These are phyloP conservation scores for Candolleomyces efflorescens DNA, from an alignment of 768 basidiomycete genomes.

Conservation along the genomic window DNA sequence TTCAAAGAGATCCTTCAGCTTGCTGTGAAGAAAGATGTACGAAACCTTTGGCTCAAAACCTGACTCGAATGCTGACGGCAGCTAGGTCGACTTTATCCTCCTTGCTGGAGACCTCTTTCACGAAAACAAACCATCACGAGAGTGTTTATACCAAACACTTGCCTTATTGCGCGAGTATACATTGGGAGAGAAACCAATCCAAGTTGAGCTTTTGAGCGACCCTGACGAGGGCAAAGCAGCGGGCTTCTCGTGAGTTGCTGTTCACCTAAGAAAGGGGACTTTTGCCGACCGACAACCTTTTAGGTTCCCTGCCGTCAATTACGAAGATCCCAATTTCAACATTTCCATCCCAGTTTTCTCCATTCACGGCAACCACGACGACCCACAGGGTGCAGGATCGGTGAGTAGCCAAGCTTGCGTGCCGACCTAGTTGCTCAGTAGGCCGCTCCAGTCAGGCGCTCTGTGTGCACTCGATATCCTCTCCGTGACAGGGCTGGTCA, in stretches of 20 bases:
- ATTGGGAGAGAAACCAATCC: conserved; percentile 82
- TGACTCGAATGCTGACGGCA: conserved; percentile 7
- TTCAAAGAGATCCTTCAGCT: conserved; percentile 92
- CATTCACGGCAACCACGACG: conserved; percentile 99
- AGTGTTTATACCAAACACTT: conserved; percentile 84
- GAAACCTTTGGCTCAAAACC: conserved; percentile 18
- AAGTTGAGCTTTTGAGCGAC: conserved; percentile 88
- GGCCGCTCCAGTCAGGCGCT: conserved; percentile 83
- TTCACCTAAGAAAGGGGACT: background rate
- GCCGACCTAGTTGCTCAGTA: background rate
- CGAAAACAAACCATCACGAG: conserved; percentile 92
- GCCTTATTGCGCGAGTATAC: conserved; percentile 90
- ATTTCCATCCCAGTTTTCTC: conserved; percentile 97
- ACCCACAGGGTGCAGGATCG: conserved; percentile 93
- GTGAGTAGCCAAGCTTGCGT: conserved; percentile 40
- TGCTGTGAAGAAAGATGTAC: conserved; percentile 82
- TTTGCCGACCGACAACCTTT: background rate
- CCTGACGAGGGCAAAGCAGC: conserved; percentile 85
- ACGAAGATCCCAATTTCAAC: conserved; percentile 95
- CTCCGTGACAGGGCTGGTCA: conserved; percentile 89
- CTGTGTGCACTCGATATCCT: conserved; percentile 93
- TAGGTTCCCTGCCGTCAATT: conserved; percentile 96
- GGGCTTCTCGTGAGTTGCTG: conserved; percentile 68
- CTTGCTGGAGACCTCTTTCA: conserved; percentile 97
- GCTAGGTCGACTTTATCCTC: conserved; percentile 90